Percentiles rank a stretch among this genome's conserved stretches.
Evolutionary conservation across 1,284 basidiomycete species (phyloP).

Genomic region (Sanghuangporus weigelae): DNA sequence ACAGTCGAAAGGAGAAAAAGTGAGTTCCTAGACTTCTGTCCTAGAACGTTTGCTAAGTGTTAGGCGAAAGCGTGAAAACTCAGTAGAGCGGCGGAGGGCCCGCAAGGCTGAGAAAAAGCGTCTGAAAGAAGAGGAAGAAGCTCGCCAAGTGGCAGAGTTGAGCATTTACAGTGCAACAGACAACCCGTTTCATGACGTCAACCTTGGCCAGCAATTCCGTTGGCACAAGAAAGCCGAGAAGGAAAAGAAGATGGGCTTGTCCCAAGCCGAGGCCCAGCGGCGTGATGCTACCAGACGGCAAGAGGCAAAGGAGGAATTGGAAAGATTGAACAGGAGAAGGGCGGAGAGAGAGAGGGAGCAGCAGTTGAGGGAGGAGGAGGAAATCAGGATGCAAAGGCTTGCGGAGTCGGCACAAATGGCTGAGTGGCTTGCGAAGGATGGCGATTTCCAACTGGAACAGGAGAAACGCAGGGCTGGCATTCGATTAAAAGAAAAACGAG

Average conservation of each 20-base stretch:
- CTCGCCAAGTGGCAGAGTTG: constrained; percentile 81
- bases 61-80: constrained; percentile 78
- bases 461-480: constrained; percentile 89
- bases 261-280: constrained; percentile 72
- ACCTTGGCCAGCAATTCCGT: constrained; percentile 90
- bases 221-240: constrained; percentile 99
- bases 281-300: constrained; percentile 78
- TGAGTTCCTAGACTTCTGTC: constrained; percentile 29
- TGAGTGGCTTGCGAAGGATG: constrained; percentile 96
- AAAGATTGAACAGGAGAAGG: constrained; percentile 83
- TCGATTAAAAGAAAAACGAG: constrained; percentile 90
- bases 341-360: constrained; percentile 91
- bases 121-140: constrained; percentile 80
- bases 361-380: constrained; percentile 87
- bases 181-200: constrained; percentile 97
- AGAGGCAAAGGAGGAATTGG: constrained; percentile 95
- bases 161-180: constrained; percentile 91
- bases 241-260: constrained; percentile 86
- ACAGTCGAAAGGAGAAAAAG: constrained; percentile 56
- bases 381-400: constrained; percentile 79
- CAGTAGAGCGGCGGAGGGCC: constrained; percentile 60
- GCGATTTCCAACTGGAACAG: constrained; percentile 96
- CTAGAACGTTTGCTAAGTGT: constrained; percentile 14
- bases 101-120: constrained; percentile 81
- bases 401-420: constrained; percentile 96